These are phyloP conservation scores for Silene uniflora DNA, from an alignment of 148 eudicot genomes.

Conservation along the genomic window DNA sequence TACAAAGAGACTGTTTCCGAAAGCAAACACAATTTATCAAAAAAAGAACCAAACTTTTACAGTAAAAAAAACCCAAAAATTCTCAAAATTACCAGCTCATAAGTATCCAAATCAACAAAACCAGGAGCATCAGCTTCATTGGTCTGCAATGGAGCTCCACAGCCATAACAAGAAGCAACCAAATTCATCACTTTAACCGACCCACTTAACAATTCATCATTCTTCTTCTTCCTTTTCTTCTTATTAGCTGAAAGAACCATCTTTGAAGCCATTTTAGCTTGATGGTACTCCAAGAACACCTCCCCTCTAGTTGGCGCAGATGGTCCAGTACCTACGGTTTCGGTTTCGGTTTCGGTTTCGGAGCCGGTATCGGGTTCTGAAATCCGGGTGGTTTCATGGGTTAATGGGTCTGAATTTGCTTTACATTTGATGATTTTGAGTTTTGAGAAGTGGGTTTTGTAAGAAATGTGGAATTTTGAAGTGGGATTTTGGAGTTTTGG, in stretches of 20 bases:
- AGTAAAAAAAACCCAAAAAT: not conserved
- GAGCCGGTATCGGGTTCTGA: conserved; percentile 30
- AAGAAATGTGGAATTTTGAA: conserved; percentile 18
- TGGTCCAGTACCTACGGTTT: conserved; percentile 48
- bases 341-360: conserved; percentile 31
- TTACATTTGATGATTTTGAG: conserved; percentile 29
- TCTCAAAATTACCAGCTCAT: conserved; percentile 52
- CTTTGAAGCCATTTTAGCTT: conserved; percentile 43
- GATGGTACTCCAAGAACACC: conserved; percentile 57
- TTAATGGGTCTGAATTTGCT: conserved; percentile 26
- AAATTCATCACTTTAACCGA: conserved; percentile 26
- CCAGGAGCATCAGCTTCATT: conserved; percentile 74
- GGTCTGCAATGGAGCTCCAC: conserved; percentile 91
- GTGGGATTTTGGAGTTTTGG: conserved; percentile 28
- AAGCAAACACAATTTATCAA: not conserved
- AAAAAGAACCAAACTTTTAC: not conserved
- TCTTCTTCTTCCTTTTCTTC: conserved; percentile 48
- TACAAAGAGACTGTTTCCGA: not conserved
- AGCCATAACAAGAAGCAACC: conserved; percentile 68
- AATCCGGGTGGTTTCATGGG: conserved; percentile 14
- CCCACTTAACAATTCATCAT: conserved; percentile 27
- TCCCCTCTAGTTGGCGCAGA: conserved; percentile 75
- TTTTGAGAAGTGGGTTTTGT: conserved; percentile 27
- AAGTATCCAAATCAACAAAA: conserved; percentile 70
- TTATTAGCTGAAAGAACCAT: conserved; percentile 31